Base-by-base conservation (phyloP, 2,329 filamentous ascomycete species). In the Aspergillus alliaceus region DNA sequence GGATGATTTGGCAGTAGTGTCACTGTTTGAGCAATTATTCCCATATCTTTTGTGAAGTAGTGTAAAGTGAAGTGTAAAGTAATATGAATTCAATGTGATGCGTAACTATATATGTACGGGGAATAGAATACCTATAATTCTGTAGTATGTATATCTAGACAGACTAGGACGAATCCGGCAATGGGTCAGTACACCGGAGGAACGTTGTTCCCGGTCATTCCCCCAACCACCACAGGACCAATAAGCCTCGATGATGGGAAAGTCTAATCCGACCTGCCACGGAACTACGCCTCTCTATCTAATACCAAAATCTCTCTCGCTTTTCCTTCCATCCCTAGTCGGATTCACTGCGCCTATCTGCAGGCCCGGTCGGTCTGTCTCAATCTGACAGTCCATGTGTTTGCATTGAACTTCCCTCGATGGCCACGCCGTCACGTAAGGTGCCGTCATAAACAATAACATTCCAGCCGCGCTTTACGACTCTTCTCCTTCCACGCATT, bases 341-440 rank as follows among this genome's bases (percentile, higher is more conserved):
- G 9, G 3, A 34, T n/a, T 20, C 14, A 3, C 46, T 6, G 46
- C n/a, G n/a, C n/a, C n/a, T n/a, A n/a, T n/a, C n/a, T 49, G 27
- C 24, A 8, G 47, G 14, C 35, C 50, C 54, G 44, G 29, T 37
- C 31, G 53, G 48, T 61, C 60, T 53, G 51, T 58, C 53, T 46
- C 39, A 29, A 46, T 18, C 29, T 51, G 32, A n/a, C 49, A 34
- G 35, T 56, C 40, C 44, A 63, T 64, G 57, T 51, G 34, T 57
- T 22, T 58, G 35, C 51, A 39, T 48, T 63, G 57, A 51, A 53
- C 40, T 42, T 55, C 39, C 56, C 60, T 57, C 35, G 54, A 66
- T 63, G 64, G 64, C 61, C 56, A 56, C 63, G 53, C 63, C 55
- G 54, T 58, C 59, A 44, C 55, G 35, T 51, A 64, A 66, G 64